phyloP scores from a whole-genome alignment of 495 filamentous ascomycete species.

The Cryomyces antarcticus region DNA sequence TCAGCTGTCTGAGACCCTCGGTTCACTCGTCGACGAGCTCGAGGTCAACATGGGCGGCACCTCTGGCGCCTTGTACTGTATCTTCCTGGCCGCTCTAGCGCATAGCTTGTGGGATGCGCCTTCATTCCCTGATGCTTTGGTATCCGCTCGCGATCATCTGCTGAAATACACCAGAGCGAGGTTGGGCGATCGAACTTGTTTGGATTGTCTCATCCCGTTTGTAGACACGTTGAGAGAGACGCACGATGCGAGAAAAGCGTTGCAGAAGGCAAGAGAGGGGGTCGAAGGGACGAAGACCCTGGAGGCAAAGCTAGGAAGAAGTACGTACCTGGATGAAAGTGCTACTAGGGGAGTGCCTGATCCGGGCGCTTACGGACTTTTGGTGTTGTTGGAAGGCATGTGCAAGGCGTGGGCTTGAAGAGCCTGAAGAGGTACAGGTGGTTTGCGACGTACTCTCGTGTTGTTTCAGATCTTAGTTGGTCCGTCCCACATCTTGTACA shows the following conservation, averaged over 20 bases:
- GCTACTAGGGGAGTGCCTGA: conserved; percentile 11
- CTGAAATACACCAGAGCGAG: too few species aligned
- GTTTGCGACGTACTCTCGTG: too few species aligned
- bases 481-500: too few species aligned
- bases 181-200: conserved; percentile 12
- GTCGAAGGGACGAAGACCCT: conserved; percentile 11
- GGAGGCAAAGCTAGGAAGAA: conserved; percentile 10
- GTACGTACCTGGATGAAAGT: conserved; percentile 9
- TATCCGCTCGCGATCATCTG: conserved; percentile 6
- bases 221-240: conserved; percentile 5
- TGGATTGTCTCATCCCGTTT: conserved; percentile 14
- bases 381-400: conserved; percentile 9
- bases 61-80: conserved; percentile 10
- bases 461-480: too few species aligned
- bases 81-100: conserved; percentile 9
- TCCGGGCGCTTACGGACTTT: conserved; percentile 11
- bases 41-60: conserved; percentile 15
- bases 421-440: too few species aligned
- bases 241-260: conserved; percentile 3
- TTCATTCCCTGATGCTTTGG: conserved; percentile 2
- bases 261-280: conserved; percentile 3
- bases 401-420: too few species aligned
- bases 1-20: conserved; percentile 6
- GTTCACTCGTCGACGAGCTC: conserved; percentile 8
- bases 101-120: conserved; percentile 1